Evolutionary conservation across 2,329 filamentous ascomycete genomes (phyloP).

Genomic region (Aspergillus brunneoviolaceus): DNA sequence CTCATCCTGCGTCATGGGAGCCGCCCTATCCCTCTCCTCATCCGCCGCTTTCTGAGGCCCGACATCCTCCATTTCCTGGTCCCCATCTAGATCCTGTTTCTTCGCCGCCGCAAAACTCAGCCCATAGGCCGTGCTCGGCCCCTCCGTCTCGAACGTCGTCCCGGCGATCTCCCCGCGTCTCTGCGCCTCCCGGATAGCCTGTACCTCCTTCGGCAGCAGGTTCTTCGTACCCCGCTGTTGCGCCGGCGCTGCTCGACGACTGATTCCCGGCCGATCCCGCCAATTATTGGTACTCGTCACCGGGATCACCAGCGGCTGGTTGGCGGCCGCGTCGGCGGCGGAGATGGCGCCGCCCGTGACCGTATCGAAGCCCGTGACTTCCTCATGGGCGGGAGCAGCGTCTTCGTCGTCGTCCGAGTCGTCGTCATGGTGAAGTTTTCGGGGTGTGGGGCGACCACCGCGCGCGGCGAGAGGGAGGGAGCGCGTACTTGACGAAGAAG

Average conservation of each 20-base stretch:
- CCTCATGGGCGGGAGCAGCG: conserved; percentile 36
- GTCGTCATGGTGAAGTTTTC: conserved; percentile 36
- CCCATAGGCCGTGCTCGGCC: conserved; percentile 54
- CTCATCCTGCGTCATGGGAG: conserved; percentile 58
- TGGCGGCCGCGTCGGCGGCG: conserved; percentile 45
- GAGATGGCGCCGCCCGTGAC: conserved; percentile 40
- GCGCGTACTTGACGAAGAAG: conserved; percentile 23
- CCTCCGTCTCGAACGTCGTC: conserved; percentile 47
- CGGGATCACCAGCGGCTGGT: conserved; percentile 70
- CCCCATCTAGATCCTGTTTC: conserved; percentile 3
- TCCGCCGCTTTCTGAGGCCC: not conserved
- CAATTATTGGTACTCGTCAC: conserved; percentile 86
- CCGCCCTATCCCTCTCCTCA: conserved; percentile 20
- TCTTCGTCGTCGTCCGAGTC: conserved; percentile 57
- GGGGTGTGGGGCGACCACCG: conserved; percentile 26
- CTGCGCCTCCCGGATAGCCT: conserved; percentile 47
- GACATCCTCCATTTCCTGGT: conserved; percentile 32
- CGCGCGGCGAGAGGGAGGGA: not conserved
- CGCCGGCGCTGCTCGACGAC: conserved; percentile 1
- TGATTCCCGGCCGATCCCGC: conserved; percentile 34
- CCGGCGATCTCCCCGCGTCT: conserved; percentile 33
- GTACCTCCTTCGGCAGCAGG: conserved; percentile 58
- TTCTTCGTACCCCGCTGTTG: conserved; percentile 63
- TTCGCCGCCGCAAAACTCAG: conserved; percentile 49
- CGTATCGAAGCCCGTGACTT: conserved; percentile 57